Percentiles rank a stretch among this genome's conserved stretches.
Conservation (phyloP, 2,329 filamentous ascomycete genomes). For the Verticillium nubilum region DNA sequence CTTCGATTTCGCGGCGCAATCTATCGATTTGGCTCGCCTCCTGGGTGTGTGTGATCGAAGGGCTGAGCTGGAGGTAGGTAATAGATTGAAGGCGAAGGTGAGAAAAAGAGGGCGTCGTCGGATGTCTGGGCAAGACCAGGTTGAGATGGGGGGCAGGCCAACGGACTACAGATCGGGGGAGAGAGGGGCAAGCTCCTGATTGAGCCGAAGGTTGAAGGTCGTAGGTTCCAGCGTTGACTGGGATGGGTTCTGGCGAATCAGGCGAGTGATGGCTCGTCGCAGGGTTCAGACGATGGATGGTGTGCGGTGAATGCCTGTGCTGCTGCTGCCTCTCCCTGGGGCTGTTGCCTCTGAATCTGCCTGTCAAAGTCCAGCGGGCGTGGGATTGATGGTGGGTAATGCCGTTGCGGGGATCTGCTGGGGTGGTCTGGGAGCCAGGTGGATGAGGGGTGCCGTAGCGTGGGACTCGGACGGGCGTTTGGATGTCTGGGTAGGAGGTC, state of each 20-base stretch:
- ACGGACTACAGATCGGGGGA: background rate
- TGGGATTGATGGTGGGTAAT: background rate
- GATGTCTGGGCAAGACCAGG: background rate
- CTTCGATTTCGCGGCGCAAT: background rate
- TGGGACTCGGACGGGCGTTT: background rate
- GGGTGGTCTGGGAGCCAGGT: background rate
- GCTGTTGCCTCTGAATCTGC: background rate
- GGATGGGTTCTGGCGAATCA: constrained; percentile 2
- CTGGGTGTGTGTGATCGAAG: background rate
- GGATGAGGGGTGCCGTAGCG: background rate
- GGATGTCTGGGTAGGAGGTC: background rate
- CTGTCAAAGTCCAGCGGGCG: background rate
- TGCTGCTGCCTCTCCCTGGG: no score
- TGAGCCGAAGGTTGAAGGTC: background rate
- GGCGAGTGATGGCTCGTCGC: background rate
- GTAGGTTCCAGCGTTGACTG: background rate
- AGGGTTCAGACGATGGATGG: background rate
- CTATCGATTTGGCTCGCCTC: background rate
- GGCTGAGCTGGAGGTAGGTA: background rate
- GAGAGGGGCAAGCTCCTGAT: background rate
- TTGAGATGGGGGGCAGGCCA: background rate
- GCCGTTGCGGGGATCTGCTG: background rate
- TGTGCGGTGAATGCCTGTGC: background rate
- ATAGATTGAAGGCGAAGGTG: background rate
- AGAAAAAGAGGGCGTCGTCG: background rate